Base-by-base conservation (phyloP, 352 stramenopile genomes). In the Globisporangium barbulae region DNA sequence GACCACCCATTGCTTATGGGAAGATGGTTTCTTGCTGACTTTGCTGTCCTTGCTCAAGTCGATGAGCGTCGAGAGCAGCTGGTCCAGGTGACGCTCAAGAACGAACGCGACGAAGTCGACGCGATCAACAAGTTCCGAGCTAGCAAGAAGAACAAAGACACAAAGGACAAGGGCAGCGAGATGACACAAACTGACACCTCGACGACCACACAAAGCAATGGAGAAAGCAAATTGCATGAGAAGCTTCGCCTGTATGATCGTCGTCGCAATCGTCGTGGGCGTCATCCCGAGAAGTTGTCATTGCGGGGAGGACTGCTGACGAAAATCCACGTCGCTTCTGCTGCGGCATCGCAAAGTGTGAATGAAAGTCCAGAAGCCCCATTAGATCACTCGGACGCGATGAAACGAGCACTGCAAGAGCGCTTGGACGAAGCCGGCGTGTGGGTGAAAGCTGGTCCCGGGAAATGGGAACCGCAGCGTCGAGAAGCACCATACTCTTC, bases 51-150 rank as follows among this genome's bases (percentile, higher is more conserved):
- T 19, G 22, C 21, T 1, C 47, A 89, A 28, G 80, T 80, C 7
- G 31, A 71, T 8, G 74, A 89, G 39, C 73, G 68, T 0, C 69
- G 70, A 6, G 52, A 66, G 48, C 57, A 84, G 1, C 59, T 85
- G 4, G n/a, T 71, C 0, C 57, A 71, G 19, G 50, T 87, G 9
- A 37, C 70, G 0, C 52, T 70, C 31, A 61, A 73, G 47, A 76
- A 82, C 21, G 63, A 81, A 31, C 57, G 73, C 53, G 66, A 78
- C 7, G 72, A 76, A 52, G 71, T 89, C 21, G 31, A 66, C 0
- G 60, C 55, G 49, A 81, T 85, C n/a, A 49, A 61, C 9, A 56
- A 64, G 5, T 68, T 73, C 42, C 69, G 63, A 13, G 65, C 52
- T 54, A 69, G 69, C 19, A 66, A 71, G 35, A 31, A 72, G 41